A percentile compares a stretch with the other conserved stretches of the same genome.
phyloP scores from a whole-genome alignment of 257 asterid genomes.

The Solanum tacnaense region DNA sequence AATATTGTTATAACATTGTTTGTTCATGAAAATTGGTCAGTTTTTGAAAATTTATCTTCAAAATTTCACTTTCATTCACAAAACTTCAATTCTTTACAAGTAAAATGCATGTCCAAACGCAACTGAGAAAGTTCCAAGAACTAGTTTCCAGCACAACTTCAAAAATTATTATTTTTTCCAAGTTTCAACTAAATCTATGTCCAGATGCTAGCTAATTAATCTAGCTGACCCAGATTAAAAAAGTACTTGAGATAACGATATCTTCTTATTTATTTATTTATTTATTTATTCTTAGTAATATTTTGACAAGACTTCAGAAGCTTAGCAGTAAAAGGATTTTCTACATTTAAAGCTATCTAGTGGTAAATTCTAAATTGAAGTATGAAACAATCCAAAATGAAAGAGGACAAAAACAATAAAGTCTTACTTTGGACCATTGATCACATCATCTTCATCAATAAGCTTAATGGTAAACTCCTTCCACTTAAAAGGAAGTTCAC shows the following conservation, averaged over 20 bases:
- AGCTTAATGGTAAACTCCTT: conserved; percentile 79
- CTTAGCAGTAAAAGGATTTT: background rate
- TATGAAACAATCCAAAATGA: background rate
- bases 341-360: background rate
- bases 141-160: background rate
- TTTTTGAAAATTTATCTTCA: background rate
- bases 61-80: background rate
- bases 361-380: background rate
- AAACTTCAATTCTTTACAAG: background rate
- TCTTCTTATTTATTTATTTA: background rate
- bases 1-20: background rate
- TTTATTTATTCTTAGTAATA: background rate
- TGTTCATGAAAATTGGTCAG: background rate
- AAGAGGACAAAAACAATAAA: background rate
- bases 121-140: background rate
- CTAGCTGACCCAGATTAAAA: background rate
- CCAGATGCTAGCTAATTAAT: background rate
- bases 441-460: conserved; percentile 69
- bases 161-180: background rate
- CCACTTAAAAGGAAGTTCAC: conserved; percentile 90
- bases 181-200: background rate
- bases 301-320: background rate
- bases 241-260: background rate
- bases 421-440: conserved; percentile 75
- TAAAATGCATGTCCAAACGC: background rate